phyloP scores from a whole-genome alignment of 768 basidiomycete species.

The Boletus edulis region DNA sequence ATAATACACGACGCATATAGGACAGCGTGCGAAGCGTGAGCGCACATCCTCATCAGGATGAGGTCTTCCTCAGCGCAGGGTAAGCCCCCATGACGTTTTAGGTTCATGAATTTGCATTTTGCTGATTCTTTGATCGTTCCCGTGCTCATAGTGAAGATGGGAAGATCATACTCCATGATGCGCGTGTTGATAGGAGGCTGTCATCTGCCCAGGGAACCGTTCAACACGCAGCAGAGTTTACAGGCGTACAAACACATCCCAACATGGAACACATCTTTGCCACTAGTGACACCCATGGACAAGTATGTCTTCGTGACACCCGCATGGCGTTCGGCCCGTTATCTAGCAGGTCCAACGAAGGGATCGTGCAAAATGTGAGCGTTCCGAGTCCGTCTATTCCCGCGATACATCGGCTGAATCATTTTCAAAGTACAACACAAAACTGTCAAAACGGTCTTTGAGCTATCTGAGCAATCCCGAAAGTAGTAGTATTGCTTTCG shows the following conservation, averaged over 20 bases:
- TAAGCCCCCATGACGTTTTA: constrained; percentile 27
- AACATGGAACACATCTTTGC: constrained; percentile 65
- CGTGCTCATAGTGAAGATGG: constrained; percentile 62
- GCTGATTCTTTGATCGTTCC: constrained; percentile 16
- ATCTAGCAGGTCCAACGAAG: constrained; percentile 42
- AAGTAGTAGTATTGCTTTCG: constrained; percentile 64
- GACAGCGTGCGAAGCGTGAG: constrained; percentile 63
- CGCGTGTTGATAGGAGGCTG: constrained; percentile 38
- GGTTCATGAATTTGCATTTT: constrained; percentile 12
- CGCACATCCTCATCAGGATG: constrained; percentile 66
- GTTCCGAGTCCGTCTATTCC: background rate
- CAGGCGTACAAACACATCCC: constrained; percentile 68
- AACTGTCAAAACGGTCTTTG: constrained; percentile 40
- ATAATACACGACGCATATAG: constrained; percentile 36
- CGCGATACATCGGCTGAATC: constrained; percentile 26
- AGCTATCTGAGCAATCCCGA: constrained; percentile 56
- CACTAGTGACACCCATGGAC: constrained; percentile 57
- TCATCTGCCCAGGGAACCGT: constrained; percentile 49
- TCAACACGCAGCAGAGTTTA: constrained; percentile 54
- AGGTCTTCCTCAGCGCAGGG: constrained; percentile 71
- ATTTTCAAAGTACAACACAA: constrained; percentile 43
- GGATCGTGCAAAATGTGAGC: constrained; percentile 46
- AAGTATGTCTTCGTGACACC: constrained; percentile 64
- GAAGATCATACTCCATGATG: constrained; percentile 59
- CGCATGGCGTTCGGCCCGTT: constrained; percentile 71